These are phyloP conservation scores for Codiaeum variegatum DNA, from an alignment of 441 rosid genomes.

Conservation along the genomic window DNA sequence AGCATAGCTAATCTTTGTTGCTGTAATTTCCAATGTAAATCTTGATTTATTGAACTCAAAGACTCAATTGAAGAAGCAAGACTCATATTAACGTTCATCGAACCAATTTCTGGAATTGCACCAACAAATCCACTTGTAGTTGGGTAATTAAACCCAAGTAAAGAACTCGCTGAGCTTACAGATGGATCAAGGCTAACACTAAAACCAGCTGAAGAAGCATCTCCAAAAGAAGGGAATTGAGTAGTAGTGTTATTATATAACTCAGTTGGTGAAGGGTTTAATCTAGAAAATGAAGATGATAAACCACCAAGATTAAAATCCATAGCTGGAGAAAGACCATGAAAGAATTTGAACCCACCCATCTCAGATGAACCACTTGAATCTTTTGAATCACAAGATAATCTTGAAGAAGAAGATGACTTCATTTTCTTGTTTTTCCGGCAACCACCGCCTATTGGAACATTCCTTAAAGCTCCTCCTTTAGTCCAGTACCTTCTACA, in stretches of 20 bases:
- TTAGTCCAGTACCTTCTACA: slow-evolving; percentile 93
- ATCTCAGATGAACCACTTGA: slow-evolving; percentile 43
- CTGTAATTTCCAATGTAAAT: slow-evolving; percentile 95
- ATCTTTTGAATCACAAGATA: slow-evolving; percentile 37
- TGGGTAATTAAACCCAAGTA: slow-evolving; percentile 55
- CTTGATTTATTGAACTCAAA: slow-evolving; percentile 82
- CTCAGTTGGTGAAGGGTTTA: slow-evolving; percentile 35
- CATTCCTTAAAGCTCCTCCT: slow-evolving; percentile 88
- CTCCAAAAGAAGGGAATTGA: slow-evolving; percentile 44
- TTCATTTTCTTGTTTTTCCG: slow-evolving; percentile 75
- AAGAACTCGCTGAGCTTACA: slow-evolving; percentile 32
- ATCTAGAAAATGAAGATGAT: slow-evolving; percentile 47
- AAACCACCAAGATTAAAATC: slow-evolving; percentile 69
- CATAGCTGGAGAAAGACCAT: slow-evolving; percentile 52
- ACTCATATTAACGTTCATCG: slow-evolving; percentile 46
- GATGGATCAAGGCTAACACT: slow-evolving; percentile 39
- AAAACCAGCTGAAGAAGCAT: slow-evolving; percentile 22
- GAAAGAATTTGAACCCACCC: slow-evolving; percentile 65
- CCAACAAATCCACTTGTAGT: slow-evolving; percentile 28
- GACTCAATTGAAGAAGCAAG: slow-evolving; percentile 86
- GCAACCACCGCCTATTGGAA: slow-evolving; percentile 90
- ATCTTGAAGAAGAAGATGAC: slow-evolving; percentile 35
- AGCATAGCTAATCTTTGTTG: slow-evolving; percentile 83
- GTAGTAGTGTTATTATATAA: slow-evolving; percentile 22
- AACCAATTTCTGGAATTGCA: slow-evolving; percentile 36